Evolutionary conservation across 1,139 yeast species (phyloP), one percentile per base, ranked within the genome.

Genomic region (Hyphopichia pseudoburtonii): DNA sequence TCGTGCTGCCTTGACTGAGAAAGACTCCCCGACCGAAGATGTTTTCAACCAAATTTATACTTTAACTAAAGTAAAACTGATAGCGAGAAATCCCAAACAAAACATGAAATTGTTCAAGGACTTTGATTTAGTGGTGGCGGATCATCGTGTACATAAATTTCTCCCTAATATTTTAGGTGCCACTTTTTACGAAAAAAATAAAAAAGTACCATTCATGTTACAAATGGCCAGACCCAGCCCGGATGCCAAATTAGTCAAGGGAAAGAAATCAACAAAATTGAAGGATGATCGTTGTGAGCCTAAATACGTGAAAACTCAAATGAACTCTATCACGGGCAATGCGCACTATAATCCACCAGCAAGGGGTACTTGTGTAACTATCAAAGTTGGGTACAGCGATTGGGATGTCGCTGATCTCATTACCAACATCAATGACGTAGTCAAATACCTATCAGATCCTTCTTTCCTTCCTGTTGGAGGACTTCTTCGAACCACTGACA

Each of bases 61-160:
- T 8, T 61, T 81, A 32, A 78, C 78, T 46, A 81, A 76, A 48
- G 51, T 83, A 39, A 77, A 70, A 51, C 60, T 66, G 28, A 54
- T 77, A 23, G 64, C 73, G 17, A 63, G 62, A 31, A 75, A 73
- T 35, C 61, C 71, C 2, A 73, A 69, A 41, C 61, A 66, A n/a
- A 47, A 73, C 27, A 63, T 64, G 36, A 70, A 69, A 35, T 46
- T 82, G 2, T 79, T 64, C 50, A 75, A 74, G 42, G 86, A 82
- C 33, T 79, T 72, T 51, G 92, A 83, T 50, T 45, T 80, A n/a
- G 67, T 84, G 2, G 68, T 84, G 12, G 78, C 83, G 4, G 92
- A 85, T 57, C 74, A 78, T 40, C 62, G 90, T 41, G 73, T 83
- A 3, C 80, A 79, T 46, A 78, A 76, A 45, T 62, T 78, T 22